These are phyloP conservation scores for Fusarium verticillioides DNA, from an alignment of 2,329 filamentous ascomycete species.

Conservation along the genomic window DNA sequence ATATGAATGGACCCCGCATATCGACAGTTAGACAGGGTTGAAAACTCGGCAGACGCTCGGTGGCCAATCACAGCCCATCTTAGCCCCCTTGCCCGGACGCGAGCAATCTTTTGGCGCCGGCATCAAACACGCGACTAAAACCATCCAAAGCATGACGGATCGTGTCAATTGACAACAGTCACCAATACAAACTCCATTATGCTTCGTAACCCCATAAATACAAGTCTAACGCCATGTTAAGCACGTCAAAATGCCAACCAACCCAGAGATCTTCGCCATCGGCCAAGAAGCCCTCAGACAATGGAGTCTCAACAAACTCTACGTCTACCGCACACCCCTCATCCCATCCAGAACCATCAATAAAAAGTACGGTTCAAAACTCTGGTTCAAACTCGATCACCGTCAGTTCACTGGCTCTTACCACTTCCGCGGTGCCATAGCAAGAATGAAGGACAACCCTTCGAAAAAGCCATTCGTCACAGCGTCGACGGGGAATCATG, in stretches of 20 bases:
- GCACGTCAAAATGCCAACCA: neutral
- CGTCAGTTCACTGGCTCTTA: neutral
- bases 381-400: neutral
- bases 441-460: neutral
- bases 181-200: neutral
- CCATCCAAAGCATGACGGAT: rapidly evolving
- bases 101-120: neutral
- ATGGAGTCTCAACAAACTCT: neutral
- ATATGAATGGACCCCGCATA: neutral
- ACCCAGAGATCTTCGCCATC: neutral
- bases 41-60: neutral
- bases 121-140: neutral
- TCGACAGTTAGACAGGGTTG: neutral
- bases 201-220: rapidly evolving
- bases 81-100: neutral
- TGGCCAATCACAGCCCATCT: neutral
- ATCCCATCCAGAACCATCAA: neutral
- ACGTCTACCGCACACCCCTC: neutral
- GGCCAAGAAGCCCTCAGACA: neutral
- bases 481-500: neutral
- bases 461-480: neutral
- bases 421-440: neutral
- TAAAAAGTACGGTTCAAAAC: neutral
- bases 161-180: too few species aligned
- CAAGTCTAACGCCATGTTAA: neutral